phyloP scores from a whole-genome alignment of 495 filamentous ascomycete genomes.

The Thozetella sp. region DNA sequence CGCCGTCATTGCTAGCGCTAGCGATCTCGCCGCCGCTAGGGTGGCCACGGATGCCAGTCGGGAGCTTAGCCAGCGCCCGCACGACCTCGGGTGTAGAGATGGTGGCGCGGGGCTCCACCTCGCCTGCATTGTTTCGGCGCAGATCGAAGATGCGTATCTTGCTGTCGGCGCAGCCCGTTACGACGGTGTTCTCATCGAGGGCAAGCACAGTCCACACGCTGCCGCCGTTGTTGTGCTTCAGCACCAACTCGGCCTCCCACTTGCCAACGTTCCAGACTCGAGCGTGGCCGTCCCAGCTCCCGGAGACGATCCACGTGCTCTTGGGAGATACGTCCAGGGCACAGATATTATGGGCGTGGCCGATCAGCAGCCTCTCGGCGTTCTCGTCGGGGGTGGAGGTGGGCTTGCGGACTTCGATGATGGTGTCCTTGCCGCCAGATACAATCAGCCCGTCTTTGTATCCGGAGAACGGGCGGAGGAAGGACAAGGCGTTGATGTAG shows the following conservation, averaged over 20 bases:
- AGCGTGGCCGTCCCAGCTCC: conserved; percentile 91
- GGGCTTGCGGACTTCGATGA: conserved; percentile 86
- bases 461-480: conserved; percentile 66
- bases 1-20: conserved; percentile 84
- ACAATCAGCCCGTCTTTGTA: conserved; percentile 82
- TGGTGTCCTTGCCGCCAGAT: conserved; percentile 85
- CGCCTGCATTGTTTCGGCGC: conserved; percentile 69
- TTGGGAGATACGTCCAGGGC: conserved; percentile 76
- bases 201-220: conserved; percentile 88
- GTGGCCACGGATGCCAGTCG: conserved; percentile 56
- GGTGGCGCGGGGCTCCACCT: conserved; percentile 74
- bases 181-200: conserved; percentile 75
- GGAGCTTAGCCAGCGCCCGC: conserved; percentile 81
- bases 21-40: conserved; percentile 84
- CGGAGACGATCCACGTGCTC: conserved; percentile 77
- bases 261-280: conserved; percentile 75
- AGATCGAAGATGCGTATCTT: conserved; percentile 79
- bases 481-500: conserved; percentile 86
- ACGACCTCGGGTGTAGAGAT: conserved; percentile 83
- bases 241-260: conserved; percentile 72
- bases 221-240: conserved; percentile 75
- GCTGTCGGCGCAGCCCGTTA: conserved; percentile 92
- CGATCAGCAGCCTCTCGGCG: conserved; percentile 82
- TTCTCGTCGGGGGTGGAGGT: conserved; percentile 62
- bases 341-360: conserved; percentile 86